A percentile compares a stretch with the other conserved stretches of the same genome.
Conservation (phyloP, 768 basidiomycete genomes). For the Podaxis sp. region DNA sequence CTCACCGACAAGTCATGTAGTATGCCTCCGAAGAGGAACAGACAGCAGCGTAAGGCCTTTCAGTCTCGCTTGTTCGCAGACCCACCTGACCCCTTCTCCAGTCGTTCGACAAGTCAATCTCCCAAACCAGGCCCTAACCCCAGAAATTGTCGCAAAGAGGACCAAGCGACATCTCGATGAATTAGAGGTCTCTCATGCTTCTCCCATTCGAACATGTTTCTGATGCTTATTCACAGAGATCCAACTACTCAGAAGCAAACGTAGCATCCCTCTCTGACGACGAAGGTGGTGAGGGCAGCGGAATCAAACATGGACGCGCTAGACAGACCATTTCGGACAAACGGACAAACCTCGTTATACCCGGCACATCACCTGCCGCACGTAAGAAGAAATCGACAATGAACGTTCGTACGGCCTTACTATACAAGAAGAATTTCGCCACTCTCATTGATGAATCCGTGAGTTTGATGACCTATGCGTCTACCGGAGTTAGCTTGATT, state of each 20-base stretch:
- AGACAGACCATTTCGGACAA: slow-evolving; percentile 81
- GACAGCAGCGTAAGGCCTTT: slow-evolving; percentile 44
- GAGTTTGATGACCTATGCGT: slow-evolving; percentile 25
- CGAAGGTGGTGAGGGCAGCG: slow-evolving; percentile 36
- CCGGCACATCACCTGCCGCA: slow-evolving; percentile 46
- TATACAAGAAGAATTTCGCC: slow-evolving; percentile 80
- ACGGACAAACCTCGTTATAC: slow-evolving; percentile 46
- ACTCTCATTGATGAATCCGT: slow-evolving; percentile 81
- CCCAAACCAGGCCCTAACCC: slow-evolving; percentile 42
- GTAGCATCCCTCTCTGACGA: slow-evolving; percentile 44
- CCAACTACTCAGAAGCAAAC: slow-evolving; percentile 69
- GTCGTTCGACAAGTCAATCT: slow-evolving; percentile 51
- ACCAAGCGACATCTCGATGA: slow-evolving; percentile 79
- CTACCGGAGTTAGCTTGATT: not conserved
- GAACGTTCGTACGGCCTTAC: slow-evolving; percentile 74
- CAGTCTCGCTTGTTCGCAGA: not conserved
- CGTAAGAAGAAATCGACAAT: slow-evolving; percentile 79
- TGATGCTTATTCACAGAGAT: slow-evolving; percentile 44
- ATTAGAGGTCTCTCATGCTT: slow-evolving; percentile 57
- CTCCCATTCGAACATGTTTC: slow-evolving; percentile 12
- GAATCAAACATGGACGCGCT: slow-evolving; percentile 61
- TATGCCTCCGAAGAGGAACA: slow-evolving; percentile 49
- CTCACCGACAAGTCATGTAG: slow-evolving; percentile 13
- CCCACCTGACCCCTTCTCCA: slow-evolving; percentile 18
- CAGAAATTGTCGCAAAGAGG: slow-evolving; percentile 72